phyloP scores from a whole-genome alignment of 441 rosid genomes.

The Metrosideros polymorpha region DNA sequence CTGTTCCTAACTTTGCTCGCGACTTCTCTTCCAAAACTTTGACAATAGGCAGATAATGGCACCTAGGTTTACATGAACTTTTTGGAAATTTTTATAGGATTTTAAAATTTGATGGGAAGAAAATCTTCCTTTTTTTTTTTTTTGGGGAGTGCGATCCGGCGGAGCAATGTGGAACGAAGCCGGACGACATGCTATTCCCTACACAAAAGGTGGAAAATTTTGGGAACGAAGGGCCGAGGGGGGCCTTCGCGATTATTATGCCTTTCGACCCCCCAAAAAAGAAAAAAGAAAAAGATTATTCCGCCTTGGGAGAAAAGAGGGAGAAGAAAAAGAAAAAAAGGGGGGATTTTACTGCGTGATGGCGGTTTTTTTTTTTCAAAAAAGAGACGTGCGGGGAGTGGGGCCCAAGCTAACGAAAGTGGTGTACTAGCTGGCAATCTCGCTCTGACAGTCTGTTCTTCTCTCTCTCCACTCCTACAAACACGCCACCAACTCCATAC shows the following conservation, averaged over 20 bases:
- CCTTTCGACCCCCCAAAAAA: too few relatives aligned
- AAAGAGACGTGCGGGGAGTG: not conserved
- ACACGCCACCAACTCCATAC: not conserved
- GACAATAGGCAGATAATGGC: too few relatives aligned
- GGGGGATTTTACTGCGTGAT: not conserved
- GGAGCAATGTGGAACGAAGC: not conserved
- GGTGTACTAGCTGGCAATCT: not conserved
- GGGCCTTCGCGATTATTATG: not conserved
- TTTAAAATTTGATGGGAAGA: not conserved
- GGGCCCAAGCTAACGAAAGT: not conserved
- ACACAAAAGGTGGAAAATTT: not conserved
- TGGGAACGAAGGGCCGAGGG: not conserved
- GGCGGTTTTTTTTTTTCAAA: not conserved
- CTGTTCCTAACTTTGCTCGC: accelerated
- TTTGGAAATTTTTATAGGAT: not conserved
- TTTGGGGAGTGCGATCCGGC: not conserved
- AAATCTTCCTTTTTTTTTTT: too few relatives aligned
- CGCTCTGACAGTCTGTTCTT: not conserved
- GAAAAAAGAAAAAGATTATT: too few relatives aligned
- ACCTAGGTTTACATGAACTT: accelerated
- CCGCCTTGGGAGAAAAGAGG: not conserved
- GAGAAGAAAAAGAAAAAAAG: not conserved
- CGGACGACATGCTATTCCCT: not conserved
- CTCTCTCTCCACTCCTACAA: not conserved
- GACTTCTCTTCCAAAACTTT: not conserved